Evolutionary conservation across 2,329 filamentous ascomycete species (phyloP), one percentile per base, ranked within the genome.

Genomic region (Dryadomyces quercus-mongolicae): DNA sequence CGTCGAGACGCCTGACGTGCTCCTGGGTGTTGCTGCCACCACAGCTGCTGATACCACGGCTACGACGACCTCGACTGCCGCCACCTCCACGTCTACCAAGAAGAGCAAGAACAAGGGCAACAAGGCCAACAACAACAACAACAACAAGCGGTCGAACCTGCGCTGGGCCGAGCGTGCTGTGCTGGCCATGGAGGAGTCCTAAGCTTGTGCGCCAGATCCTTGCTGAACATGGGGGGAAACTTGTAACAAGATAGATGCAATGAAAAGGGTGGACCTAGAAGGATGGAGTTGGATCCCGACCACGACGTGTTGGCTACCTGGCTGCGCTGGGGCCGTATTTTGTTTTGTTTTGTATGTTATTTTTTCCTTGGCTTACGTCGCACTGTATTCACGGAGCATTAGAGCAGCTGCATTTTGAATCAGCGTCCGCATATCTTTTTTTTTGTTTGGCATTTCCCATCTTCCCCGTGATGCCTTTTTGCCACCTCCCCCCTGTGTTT

Each of bases 121-220:
- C 13, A 34, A 12, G 25, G 8, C 4, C 20, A 38, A 45, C 49
- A 48, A 49, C 25, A 34, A 48, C 22, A 31, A 31, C 20, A 38
- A 45, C 49, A 48, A 49, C 25, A 34, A 48, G 38, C 49, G 49
- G 20, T 40, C 15, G 18, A 34, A 25, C 34, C 49, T 52, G 36
- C 54, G 54, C 38, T 53, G 54, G 54, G 54, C 50, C 5, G 42
- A 36, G 36, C 36, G 36, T 16, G 36, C 36, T 12, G 36, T 9
- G 8, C 36, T 40, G 10, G 36, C 36, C 36, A 40, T 40, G 36
- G 36, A 40, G 36, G 36, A 40, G 36, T 40, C 36, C 36, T 40
- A 40, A 16, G 3, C 36, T 31, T 31, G 25, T 31, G 25, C 8
- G 25, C 25, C 25, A 31, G 25, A 31, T 31, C 25, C 25, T 31